Evolutionary conservation across 148 eudicot genomes (phyloP), one percentile per base, ranked within the genome.

Genomic region (Talinum fruticosum): DNA sequence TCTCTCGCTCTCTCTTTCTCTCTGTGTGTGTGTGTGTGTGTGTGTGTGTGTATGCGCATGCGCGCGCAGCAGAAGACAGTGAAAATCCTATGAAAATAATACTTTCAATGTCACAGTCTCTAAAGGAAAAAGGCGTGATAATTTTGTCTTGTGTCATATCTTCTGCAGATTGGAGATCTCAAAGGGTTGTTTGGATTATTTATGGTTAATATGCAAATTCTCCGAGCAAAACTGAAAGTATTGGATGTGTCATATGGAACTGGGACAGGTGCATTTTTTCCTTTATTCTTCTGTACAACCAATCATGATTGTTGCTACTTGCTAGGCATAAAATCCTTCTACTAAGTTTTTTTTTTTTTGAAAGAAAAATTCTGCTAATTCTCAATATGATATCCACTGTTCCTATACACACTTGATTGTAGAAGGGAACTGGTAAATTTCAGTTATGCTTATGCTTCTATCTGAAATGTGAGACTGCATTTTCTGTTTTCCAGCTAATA

Each of bases 131-230:
- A 62, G 66, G 33, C 2, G 66, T 13, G 18, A 62, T 62, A 28
- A 70, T 21, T 59, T 28, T 33, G 19, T 38, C 16, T 21, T 21
- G 0, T 28, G 12, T 71, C 13, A 7, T 30, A 7, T 65, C 47
- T 71, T 61, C 53, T 81, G 83, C 92, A 95, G 97, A 75, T 93
- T 83, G 99, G 97, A 66, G 97, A 93, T 79, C 88, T 96, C 49
- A 96, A 91, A 73, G 99, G 99, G 54, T 54, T 91, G 8, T 91
- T 90, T 73, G 99, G 99, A 54, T 83, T 96, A 82, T 65, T 90
- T 68, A 87, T 85, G 81, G 91, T 93, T 64, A 79, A 86, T 81
- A 78, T 96, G 78, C 93, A 93, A 79, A 78, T 88, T 86, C 89
- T 96, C 74, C 90, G 97, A 77, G 84, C 83, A 72, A 96, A 91